phyloP scores from a whole-genome alignment of 2,329 filamentous ascomycete genomes.

The Chrysosphaeria jannelii region DNA sequence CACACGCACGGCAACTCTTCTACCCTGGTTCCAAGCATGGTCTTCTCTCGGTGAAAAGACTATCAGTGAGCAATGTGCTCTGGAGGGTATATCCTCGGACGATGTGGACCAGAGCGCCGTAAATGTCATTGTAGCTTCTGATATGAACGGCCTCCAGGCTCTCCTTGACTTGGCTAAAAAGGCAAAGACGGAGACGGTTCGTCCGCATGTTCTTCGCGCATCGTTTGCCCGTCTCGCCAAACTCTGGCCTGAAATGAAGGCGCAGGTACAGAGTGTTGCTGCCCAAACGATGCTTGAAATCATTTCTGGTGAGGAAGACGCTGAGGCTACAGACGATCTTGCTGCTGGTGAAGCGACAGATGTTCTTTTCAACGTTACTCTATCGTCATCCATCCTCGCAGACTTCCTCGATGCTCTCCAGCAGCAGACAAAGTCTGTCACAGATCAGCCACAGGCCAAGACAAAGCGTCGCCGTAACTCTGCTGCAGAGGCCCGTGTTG shows the following conservation, averaged over 20 bases:
- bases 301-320: slow-evolving; percentile 8
- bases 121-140: slow-evolving; percentile 22
- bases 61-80: slow-evolving; percentile 16
- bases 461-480: slow-evolving; percentile 59
- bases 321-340: slow-evolving; percentile 8
- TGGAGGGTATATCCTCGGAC: slow-evolving; percentile 8
- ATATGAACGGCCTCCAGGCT: slow-evolving; percentile 18
- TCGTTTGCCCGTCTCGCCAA: slow-evolving; percentile 38
- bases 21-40: slow-evolving; percentile 49
- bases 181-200: slow-evolving; percentile 11
- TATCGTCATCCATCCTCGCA: slow-evolving; percentile 41
- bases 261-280: slow-evolving; percentile 24
- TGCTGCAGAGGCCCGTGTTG: slow-evolving; percentile 32
- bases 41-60: slow-evolving; percentile 20
- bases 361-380: slow-evolving; percentile 38
- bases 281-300: slow-evolving; percentile 33
- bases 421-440: slow-evolving; percentile 39
- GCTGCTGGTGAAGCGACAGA: slow-evolving; percentile 33
- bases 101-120: slow-evolving; percentile 13
- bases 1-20: slow-evolving; percentile 41
- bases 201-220: slow-evolving; percentile 26
- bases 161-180: slow-evolving; percentile 18
- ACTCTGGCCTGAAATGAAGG: slow-evolving; percentile 45
- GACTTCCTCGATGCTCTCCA: slow-evolving; percentile 47
- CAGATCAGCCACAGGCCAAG: slow-evolving; percentile 36